Evolutionary conservation across 768 basidiomycete genomes (phyloP), one percentile per base, ranked within the genome.

Genomic region (Kwoniella europaea): DNA sequence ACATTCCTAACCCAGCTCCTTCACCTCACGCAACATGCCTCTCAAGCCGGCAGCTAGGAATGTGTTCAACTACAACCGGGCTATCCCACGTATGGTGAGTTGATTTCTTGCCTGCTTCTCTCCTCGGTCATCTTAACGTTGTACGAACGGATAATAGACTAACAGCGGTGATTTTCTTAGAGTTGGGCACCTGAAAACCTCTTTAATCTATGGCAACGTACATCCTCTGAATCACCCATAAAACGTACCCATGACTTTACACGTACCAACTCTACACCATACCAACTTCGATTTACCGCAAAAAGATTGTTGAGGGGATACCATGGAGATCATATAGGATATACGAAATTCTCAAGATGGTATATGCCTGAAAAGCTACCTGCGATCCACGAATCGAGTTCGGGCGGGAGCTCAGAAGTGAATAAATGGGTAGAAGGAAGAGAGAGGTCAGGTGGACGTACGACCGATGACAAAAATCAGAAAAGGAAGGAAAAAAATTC

Each of bases 331-430:
- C 91, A 88, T 81, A 94, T 98, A 71, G 90, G 90, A 64, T 93
- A 96, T 86, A 91, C 90, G 78, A 90, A 90, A 46, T 98, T 98
- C 88, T 94, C 94, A 82, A 89, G 91, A 68, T 94, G 93, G 91
- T 98, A 94, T 82, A 88, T 99, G 46, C 96, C 96, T 16, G 86
- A 88, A 69, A 90, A 88, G 0, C 87, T 98, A 16, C 96, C 93
- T 88, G 54, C 87, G 20, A 81, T 84, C 42, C 77, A 81, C 65
- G 56, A 70, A 16, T 63, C 60, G 4, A 15, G 13, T 9, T 63
- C 72, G 29, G 52, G 52, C 27, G 71, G 46, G 18, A 20, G 13
- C 42, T 35, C 20, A 13, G 70, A 68, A 58, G 15, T 76, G 24
- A 68, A 71, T 57, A 72, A 69, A 56, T 76, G 75, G 71, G 79